phyloP scores from a whole-genome alignment of 2,329 filamentous ascomycete genomes.

The Aspergillus vadensis region DNA sequence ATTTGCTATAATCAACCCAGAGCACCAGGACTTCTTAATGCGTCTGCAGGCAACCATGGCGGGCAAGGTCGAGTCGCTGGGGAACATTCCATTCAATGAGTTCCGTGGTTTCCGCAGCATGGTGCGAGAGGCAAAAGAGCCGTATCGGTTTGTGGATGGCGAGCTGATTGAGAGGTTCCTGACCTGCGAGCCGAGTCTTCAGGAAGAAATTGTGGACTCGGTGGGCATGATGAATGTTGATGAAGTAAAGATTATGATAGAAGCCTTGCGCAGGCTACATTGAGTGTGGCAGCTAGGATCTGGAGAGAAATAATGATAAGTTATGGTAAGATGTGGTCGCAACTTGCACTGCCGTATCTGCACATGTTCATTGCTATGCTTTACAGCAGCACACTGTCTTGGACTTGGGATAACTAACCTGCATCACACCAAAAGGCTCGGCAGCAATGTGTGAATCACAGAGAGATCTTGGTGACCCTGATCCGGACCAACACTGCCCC shows the following conservation, averaged over 20 bases:
- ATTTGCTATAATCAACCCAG: constrained; percentile 73
- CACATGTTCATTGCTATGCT: background rate
- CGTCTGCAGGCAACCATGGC: constrained; percentile 75
- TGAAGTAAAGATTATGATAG: constrained; percentile 63
- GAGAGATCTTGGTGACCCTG: no score
- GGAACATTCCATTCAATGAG: constrained; percentile 71
- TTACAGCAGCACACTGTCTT: background rate
- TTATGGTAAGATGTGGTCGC: background rate
- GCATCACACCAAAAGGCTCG: background rate
- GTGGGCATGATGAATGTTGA: constrained; percentile 58
- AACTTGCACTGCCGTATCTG: background rate
- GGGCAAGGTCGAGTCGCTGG: constrained; percentile 66
- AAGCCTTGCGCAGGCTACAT: constrained; percentile 56
- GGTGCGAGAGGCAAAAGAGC: constrained; percentile 70
- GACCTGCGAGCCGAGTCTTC: constrained; percentile 63
- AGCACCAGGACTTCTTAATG: constrained; percentile 77
- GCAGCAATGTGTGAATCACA: no score
- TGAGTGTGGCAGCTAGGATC: constrained; percentile 22
- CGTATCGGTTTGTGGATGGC: constrained; percentile 87
- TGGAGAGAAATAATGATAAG: background rate
- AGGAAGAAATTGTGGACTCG: constrained; percentile 56
- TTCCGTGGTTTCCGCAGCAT: constrained; percentile 82
- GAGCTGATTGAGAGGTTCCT: constrained; percentile 87
- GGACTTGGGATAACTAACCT: background rate
- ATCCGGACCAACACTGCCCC: background rate